Conservation (phyloP, 1,139 yeast genomes). For the Kurtzmaniella quercitrusa region DNA sequence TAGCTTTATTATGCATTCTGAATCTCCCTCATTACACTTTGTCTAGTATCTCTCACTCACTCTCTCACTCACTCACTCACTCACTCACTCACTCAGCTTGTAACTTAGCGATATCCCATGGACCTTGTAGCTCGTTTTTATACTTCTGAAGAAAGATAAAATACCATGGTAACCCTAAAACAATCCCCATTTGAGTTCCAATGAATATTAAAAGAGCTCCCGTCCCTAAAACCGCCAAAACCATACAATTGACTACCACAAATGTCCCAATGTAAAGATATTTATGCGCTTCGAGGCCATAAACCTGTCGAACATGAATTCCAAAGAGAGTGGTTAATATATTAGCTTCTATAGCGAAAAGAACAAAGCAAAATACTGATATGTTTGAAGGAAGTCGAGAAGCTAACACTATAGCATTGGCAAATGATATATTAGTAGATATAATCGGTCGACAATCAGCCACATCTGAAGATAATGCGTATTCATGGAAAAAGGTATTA, state of each 20-base stretch:
- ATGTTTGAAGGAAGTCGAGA: constrained; percentile 72
- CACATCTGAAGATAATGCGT: constrained; percentile 38
- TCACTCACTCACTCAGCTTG: neutral
- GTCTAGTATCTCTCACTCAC: no score
- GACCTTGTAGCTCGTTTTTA: constrained; percentile 86
- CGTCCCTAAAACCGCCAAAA: constrained; percentile 35
- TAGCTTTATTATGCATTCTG: no score
- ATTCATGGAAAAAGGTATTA: constrained; percentile 67
- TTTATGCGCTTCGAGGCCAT: constrained; percentile 25
- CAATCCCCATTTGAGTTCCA: constrained; percentile 40
- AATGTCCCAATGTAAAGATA: constrained; percentile 20
- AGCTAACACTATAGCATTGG: constrained; percentile 87
- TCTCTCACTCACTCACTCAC: no score
- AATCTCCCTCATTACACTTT: no score
- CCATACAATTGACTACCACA: constrained; percentile 20
- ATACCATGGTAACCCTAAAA: constrained; percentile 64
- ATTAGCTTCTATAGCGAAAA: constrained; percentile 67
- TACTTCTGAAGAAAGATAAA: constrained; percentile 70
- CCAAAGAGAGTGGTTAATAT: constrained; percentile 72
- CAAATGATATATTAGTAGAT: constrained; percentile 77
- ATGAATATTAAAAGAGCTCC: constrained; percentile 47
- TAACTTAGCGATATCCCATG: constrained; percentile 89
- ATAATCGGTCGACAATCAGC: constrained; percentile 52
- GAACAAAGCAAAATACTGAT: constrained; percentile 76
- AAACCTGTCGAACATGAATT: constrained; percentile 46